A percentile compares a stretch with the other conserved stretches of the same genome.
Evolutionary conservation across 192 early-diverging fungal species (phyloP).

Genomic region (Coemansia sp.): DNA sequence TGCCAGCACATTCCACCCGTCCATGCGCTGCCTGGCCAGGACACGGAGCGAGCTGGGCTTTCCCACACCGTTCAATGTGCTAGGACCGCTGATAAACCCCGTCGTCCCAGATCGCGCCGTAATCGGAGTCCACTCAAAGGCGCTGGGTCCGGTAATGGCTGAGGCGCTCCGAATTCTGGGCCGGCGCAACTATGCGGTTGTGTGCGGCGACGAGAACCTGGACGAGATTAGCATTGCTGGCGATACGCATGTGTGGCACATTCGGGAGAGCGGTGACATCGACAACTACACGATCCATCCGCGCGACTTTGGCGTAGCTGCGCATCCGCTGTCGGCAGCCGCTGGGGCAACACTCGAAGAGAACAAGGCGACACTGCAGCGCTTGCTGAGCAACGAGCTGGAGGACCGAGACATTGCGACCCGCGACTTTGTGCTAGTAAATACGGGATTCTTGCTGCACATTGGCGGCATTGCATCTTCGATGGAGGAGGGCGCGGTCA

Average conservation of each 20-base stretch:
- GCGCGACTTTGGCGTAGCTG: slow-evolving; percentile 79
- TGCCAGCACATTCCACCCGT: slow-evolving; percentile 85
- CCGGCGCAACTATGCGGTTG: slow-evolving; percentile 79
- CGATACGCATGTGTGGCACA: slow-evolving; percentile 82
- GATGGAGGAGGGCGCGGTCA: slow-evolving; percentile 69
- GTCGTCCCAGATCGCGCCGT: slow-evolving; percentile 75
- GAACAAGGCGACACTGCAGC: slow-evolving; percentile 70
- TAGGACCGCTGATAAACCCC: slow-evolving; percentile 91
- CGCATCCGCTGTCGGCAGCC: slow-evolving; percentile 68
- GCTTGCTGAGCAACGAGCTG: slow-evolving; percentile 65
- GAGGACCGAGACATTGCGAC: slow-evolving; percentile 58
- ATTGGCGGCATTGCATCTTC: slow-evolving; percentile 69
- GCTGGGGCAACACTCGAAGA: slow-evolving; percentile 62
- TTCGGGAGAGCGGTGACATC: slow-evolving; percentile 60
- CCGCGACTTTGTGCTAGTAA: slow-evolving; percentile 89
- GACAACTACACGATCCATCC: slow-evolving; percentile 66
- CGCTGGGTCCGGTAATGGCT: slow-evolving; percentile 76
- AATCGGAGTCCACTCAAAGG: slow-evolving; percentile 83
- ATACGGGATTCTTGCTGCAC: slow-evolving; percentile 81
- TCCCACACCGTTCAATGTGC: slow-evolving; percentile 89
- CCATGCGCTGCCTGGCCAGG: slow-evolving; percentile 73
- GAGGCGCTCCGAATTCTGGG: slow-evolving; percentile 77
- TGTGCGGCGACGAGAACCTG: slow-evolving; percentile 83
- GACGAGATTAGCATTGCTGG: slow-evolving; percentile 93
- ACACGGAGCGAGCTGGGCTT: slow-evolving; percentile 84